Base-by-base conservation (phyloP, 352 stramenopile genomes). In the Phytopythium litorale region DNA sequence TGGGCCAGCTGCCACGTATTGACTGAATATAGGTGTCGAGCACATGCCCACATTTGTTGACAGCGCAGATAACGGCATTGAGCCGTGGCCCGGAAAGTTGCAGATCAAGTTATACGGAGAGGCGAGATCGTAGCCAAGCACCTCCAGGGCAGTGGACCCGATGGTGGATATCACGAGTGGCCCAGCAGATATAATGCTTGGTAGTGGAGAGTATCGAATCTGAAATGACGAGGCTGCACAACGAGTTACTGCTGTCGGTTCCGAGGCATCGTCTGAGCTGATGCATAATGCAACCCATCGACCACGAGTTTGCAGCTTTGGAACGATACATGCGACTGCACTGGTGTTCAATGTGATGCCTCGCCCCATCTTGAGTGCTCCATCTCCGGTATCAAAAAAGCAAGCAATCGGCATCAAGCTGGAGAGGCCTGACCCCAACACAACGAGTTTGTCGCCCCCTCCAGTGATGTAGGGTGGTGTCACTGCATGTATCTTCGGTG, bases 381-480 rank as follows among this genome's bases (percentile, higher is more conserved):
- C 18, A 23, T 15, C 42, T 16, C 62, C 73, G 15, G 58, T 61
- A 2, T 56, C 69, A 53, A 81, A 78, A 49, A 71, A 25, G 12
- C 75, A 84, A 13, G 48, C 67, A 3, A 81, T 55, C 11, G 68
- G 65, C 18, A 30, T 72, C 30, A 81, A 15, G 32, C 73, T 70
- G 3, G 58, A 64, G 35, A 67, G 81, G 23, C 28, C 9, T 28
- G 46, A 35, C 13, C 46, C 23, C 4, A 28, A 33, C 13, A 53
- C 46, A 6, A 35, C 11, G 6, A 53, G 23, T 0, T 12, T 53
- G 4, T 78, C 68, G 15, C 65, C 65, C 13, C 9, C 62, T 11
- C 66, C 60, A n/a, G 38, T 70, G 25, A 80, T 75, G 46, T 67
- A 78, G 2, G 62, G 37, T 25, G 75, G 75, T 35, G 30, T 42